phyloP scores from a whole-genome alignment of 164 flowering plant species.

The Houttuynia cordata region DNA sequence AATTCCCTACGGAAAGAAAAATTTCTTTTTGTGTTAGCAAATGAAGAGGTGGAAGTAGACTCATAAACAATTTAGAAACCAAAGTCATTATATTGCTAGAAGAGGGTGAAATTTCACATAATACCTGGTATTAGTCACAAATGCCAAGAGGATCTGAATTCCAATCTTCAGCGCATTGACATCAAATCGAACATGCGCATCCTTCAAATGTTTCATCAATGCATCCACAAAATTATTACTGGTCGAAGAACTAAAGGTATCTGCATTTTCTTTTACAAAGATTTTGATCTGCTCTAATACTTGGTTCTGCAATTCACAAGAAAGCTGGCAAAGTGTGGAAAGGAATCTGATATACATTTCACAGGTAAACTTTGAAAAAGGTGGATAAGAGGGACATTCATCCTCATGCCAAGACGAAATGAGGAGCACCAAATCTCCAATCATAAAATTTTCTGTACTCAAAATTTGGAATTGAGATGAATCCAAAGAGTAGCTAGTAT shows the following conservation, averaged over 20 bases:
- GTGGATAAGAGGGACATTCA: constrained; percentile 12
- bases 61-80: neutral
- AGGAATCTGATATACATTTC: constrained; percentile 13
- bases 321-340: constrained; percentile 25
- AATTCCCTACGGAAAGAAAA: constrained; percentile 5
- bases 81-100: neutral
- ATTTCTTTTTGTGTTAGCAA: neutral
- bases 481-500: constrained; percentile 26
- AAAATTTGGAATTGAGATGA: constrained; percentile 12
- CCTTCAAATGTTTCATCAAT: constrained; percentile 35
- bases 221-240: constrained; percentile 33
- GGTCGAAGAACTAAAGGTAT: constrained; percentile 21
- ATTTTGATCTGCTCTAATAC: constrained; percentile 32
- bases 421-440: neutral
- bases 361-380: constrained; percentile 3
- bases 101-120: too few species aligned
- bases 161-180: constrained; percentile 40
- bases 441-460: constrained; percentile 5
- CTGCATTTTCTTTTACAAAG: constrained; percentile 19
- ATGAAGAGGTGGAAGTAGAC: neutral
- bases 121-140: constrained; percentile 48
- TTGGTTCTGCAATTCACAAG: constrained; percentile 43
- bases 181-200: constrained; percentile 35
- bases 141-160: constrained; percentile 29
- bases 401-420: neutral